Evolutionary conservation across 768 basidiomycete species (phyloP).

Genomic region (Xanthoconium stramineum): DNA sequence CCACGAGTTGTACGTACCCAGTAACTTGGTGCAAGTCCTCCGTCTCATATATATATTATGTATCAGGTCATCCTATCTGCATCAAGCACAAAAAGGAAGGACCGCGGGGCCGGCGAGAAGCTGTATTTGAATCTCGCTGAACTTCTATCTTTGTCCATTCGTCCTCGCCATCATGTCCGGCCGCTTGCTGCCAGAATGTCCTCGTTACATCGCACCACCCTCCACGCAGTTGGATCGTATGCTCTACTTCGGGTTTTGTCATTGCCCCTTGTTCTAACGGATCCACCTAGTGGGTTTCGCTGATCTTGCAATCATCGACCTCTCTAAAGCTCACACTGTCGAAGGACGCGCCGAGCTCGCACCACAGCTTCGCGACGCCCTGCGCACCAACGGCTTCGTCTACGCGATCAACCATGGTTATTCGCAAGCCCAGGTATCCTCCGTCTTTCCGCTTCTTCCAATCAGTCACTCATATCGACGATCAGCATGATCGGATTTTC

Average conservation of each 20-base stretch:
- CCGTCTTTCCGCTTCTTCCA: not conserved
- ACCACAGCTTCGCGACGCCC: constrained; percentile 42
- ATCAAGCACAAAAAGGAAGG: not conserved
- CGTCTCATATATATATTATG: too few species aligned
- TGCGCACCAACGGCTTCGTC: constrained; percentile 41
- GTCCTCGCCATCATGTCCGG: constrained; percentile 26
- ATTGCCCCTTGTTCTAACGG: constrained; percentile 7
- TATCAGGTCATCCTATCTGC: not conserved
- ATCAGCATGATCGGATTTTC: constrained; percentile 44
- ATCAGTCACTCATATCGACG: constrained; percentile 13
- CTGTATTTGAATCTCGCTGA: not conserved
- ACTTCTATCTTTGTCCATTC: too few species aligned
- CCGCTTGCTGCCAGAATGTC: constrained; percentile 29
- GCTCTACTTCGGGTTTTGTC: constrained; percentile 6
- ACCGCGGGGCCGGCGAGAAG: not conserved
- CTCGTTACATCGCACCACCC: constrained; percentile 34
- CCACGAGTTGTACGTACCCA: not conserved
- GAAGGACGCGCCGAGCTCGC: constrained; percentile 43
- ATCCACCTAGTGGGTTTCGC: constrained; percentile 44
- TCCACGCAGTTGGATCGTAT: constrained; percentile 33
- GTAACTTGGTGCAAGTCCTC: too few species aligned
- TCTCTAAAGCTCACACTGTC: constrained; percentile 39
- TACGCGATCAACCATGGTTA: constrained; percentile 40
- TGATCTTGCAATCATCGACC: constrained; percentile 50
- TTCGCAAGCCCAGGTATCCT: constrained; percentile 34